A percentile compares a stretch with the other conserved stretches of the same genome.
phyloP scores from a whole-genome alignment of 1,284 basidiomycete genomes.

The Ganoderma sp. region DNA sequence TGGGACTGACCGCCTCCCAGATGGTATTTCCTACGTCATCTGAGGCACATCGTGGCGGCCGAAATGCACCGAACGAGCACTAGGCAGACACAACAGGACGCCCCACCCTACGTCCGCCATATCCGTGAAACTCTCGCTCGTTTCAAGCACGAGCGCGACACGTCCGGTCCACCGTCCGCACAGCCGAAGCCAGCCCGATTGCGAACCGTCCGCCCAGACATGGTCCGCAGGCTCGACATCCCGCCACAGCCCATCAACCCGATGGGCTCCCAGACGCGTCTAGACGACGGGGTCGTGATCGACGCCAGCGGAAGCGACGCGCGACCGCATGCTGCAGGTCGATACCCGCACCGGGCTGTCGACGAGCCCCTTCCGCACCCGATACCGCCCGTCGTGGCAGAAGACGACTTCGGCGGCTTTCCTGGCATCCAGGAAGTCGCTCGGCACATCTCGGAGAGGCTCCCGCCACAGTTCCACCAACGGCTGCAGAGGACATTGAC shows the following conservation, averaged over 20 bases:
- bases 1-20: constrained; percentile 43
- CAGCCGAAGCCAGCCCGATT: constrained; percentile 35
- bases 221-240: background rate
- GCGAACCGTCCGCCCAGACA: background rate
- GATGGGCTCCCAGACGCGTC: background rate
- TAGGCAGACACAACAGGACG: background rate
- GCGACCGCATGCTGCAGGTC: background rate
- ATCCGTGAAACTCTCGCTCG: constrained; percentile 25
- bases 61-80: constrained; percentile 38
- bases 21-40: constrained; percentile 74
- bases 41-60: constrained; percentile 68
- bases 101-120: constrained; percentile 17
- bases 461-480: constrained; percentile 64
- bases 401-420: background rate
- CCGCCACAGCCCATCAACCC: background rate
- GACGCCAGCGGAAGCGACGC: background rate
- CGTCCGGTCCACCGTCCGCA: background rate
- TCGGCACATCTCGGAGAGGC: constrained; percentile 41
- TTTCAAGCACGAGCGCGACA: constrained; percentile 16
- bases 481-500: constrained; percentile 71
- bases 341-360: background rate
- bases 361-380: background rate
- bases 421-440: background rate
- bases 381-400: background rate
- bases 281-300: background rate